Conservation (phyloP, 2,329 filamentous ascomycete species). For the Basipetospora sp. region DNA sequence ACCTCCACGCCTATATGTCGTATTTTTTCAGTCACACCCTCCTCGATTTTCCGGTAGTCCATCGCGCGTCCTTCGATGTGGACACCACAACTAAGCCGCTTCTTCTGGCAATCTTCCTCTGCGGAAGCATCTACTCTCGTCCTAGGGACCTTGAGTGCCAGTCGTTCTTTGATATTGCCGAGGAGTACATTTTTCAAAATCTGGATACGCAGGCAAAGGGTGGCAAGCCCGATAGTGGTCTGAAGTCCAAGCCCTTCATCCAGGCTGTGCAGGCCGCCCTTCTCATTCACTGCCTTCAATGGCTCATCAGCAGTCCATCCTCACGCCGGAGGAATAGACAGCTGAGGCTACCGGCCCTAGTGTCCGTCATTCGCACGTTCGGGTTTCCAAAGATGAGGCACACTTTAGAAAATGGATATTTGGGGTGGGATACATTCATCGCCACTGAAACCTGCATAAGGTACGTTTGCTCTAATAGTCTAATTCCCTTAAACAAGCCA, state of each 20-base stretch:
- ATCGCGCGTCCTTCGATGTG: constrained; percentile 1
- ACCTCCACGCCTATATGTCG: neutral
- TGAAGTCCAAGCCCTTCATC: too few relatives aligned
- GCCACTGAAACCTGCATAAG: constrained; percentile 11
- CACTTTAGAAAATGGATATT: neutral
- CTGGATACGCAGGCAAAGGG: neutral
- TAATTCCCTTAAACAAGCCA: neutral
- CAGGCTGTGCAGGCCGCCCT: neutral
- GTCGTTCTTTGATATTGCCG: neutral
- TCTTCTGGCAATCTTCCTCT: neutral
- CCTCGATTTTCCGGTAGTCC: neutral
- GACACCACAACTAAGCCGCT: neutral
- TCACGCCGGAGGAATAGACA: neutral
- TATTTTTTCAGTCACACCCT: constrained; percentile 2
- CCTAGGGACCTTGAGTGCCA: neutral
- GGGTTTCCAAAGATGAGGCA: neutral
- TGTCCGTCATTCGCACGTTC: neutral
- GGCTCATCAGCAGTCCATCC: neutral
- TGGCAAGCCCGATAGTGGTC: too few relatives aligned
- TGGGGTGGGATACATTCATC: constrained; percentile 10
- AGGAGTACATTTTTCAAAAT: constrained; percentile 2
- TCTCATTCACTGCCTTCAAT: neutral
- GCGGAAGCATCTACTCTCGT: neutral
- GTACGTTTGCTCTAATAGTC: constrained; percentile 7
- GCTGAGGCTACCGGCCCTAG: neutral